Conservation (phyloP, 352 stramenopile species). For the Globisporangium rhizosaccharum region DNA sequence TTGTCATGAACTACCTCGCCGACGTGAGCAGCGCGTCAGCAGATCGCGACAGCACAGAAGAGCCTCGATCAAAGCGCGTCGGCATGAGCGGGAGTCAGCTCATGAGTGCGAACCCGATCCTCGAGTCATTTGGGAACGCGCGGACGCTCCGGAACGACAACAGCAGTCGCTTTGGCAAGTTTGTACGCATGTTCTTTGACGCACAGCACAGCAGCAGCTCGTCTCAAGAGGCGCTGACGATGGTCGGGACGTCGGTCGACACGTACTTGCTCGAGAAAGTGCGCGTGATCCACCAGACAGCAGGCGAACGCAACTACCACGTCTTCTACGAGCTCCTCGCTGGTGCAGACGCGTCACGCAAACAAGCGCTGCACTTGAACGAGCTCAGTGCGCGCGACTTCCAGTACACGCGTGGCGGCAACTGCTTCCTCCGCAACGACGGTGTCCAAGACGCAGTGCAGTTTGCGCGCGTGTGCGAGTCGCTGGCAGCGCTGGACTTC, state of each 20-base stretch:
- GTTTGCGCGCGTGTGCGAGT: conserved; percentile 55
- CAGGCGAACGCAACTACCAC: conserved; percentile 78
- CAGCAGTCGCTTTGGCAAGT: conserved; percentile 84
- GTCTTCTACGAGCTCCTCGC: conserved; percentile 77
- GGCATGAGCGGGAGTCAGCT: conserved; percentile 53
- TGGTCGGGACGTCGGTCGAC: conserved; percentile 68
- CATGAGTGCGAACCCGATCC: conserved; percentile 78
- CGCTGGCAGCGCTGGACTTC: conserved; percentile 76
- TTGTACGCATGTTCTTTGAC: conserved; percentile 84
- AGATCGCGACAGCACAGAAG: conserved; percentile 15
- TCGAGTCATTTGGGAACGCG: conserved; percentile 85
- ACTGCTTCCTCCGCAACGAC: conserved; percentile 67
- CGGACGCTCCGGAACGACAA: conserved; percentile 78
- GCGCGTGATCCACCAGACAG: conserved; percentile 69
- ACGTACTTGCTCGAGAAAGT: conserved; percentile 94
- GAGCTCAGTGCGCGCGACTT: conserved; percentile 37
- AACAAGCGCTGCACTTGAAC: conserved; percentile 35
- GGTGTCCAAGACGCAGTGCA: conserved; percentile 52
- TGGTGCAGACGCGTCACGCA: conserved; percentile 38
- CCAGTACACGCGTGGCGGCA: conserved; percentile 61
- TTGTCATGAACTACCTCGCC: conserved; percentile 71
- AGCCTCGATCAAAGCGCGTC: neutral
- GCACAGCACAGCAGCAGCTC: conserved; percentile 9
- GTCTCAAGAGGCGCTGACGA: conserved; percentile 25
- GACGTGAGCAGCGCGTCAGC: conserved; percentile 11